Percentiles rank a stretch among this genome's conserved stretches.
These are phyloP conservation scores for Stropharia rugosoannulata DNA, from an alignment of 768 basidiomycete genomes.

Conservation along the genomic window DNA sequence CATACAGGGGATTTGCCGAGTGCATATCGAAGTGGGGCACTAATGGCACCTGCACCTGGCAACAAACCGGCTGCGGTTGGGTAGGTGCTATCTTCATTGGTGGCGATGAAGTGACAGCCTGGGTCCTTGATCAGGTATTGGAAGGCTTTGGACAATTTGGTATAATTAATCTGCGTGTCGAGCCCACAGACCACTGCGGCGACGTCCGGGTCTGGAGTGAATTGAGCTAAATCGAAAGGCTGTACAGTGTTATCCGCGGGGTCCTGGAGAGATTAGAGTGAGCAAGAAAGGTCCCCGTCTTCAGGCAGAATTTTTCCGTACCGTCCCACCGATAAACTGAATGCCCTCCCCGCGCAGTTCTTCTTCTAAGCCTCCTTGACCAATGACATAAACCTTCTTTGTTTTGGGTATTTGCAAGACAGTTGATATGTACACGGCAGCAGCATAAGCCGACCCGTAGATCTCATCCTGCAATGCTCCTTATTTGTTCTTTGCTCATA, in stretches of 20 bases:
- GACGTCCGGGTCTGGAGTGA: constrained; percentile 73
- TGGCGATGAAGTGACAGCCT: constrained; percentile 81
- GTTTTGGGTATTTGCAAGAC: constrained; percentile 86
- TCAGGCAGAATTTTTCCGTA: constrained; percentile 26
- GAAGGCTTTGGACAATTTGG: constrained; percentile 91
- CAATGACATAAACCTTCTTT: constrained; percentile 96
- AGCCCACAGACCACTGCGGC: constrained; percentile 96
- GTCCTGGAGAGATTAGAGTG: constrained; percentile 48
- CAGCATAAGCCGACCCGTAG: constrained; percentile 87
- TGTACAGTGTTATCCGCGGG: constrained; percentile 78
- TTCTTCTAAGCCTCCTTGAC: constrained; percentile 89
- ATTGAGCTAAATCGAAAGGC: constrained; percentile 66
- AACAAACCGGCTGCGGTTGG: constrained; percentile 70
- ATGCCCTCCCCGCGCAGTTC: constrained; percentile 90
- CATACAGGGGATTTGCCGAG: constrained; percentile 68
- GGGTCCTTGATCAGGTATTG: constrained; percentile 83
- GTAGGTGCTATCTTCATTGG: constrained; percentile 92
- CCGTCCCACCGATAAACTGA: constrained; percentile 79
- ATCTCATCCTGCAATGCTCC: constrained; percentile 76
- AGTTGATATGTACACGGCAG: constrained; percentile 75
- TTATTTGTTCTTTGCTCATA: constrained; percentile 1
- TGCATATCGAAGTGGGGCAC: constrained; percentile 77
- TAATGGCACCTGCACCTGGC: constrained; percentile 85
- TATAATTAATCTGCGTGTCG: constrained; percentile 87
- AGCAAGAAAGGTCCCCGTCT: constrained; percentile 1